A percentile compares a stretch with the other conserved stretches of the same genome.
phyloP scores from a whole-genome alignment of 768 basidiomycete genomes.

The Amanita pallidorosea region DNA sequence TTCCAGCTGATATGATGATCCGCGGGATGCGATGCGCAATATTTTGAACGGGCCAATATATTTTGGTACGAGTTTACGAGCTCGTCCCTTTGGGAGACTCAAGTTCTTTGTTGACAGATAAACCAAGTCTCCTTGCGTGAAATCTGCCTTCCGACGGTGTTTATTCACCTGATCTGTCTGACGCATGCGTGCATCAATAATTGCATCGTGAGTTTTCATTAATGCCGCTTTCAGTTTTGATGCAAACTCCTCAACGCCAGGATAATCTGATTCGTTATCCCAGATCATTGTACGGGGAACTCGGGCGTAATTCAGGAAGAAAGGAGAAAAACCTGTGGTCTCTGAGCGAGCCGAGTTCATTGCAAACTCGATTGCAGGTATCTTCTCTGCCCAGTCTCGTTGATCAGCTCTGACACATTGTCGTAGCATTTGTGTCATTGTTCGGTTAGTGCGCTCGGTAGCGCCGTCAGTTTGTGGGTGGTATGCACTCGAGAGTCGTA shows the following conservation, averaged over 20 bases:
- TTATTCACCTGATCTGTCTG: no score
- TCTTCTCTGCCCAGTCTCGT: conserved; percentile 18
- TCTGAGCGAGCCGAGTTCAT: no score
- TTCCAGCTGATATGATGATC: no score
- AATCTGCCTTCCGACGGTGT: no score
- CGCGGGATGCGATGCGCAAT: no score
- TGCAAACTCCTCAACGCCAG: conserved; percentile 8
- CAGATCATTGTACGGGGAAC: conserved; percentile 13
- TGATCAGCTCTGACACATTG: conserved; percentile 17
- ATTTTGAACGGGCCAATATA: no score
- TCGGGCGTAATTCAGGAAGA: conserved; percentile 15
- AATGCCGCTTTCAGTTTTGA: conserved; percentile 14
- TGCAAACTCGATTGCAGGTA: conserved; percentile 15
- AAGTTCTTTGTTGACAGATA: no score
- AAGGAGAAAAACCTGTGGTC: conserved; percentile 16
- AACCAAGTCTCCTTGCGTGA: no score
- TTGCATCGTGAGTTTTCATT: conserved; percentile 20
- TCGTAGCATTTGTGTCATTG: conserved; percentile 19
- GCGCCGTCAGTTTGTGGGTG: conserved; percentile 35
- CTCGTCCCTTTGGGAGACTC: no score
- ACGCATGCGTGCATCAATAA: conserved; percentile 13
- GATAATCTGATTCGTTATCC: conserved; percentile 8
- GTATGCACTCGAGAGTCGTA: conserved; percentile 26
- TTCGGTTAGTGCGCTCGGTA: conserved; percentile 26
- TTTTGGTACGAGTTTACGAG: no score